Conservation (phyloP, 495 filamentous ascomycete species). For the Clohesyomyces aquaticus region DNA sequence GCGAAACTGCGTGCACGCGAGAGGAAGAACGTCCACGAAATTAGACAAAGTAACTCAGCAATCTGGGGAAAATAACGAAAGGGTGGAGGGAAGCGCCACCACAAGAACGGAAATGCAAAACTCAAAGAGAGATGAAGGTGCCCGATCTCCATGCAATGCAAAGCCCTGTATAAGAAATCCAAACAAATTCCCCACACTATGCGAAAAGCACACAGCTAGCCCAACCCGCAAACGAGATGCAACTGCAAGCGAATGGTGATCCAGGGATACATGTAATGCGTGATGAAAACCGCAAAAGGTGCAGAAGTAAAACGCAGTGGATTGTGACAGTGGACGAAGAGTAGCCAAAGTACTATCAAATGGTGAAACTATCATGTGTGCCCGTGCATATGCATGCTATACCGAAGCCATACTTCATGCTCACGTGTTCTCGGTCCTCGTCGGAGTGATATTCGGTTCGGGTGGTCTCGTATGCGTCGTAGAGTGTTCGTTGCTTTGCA, state of each 20-base stretch:
- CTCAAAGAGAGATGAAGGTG: neutral
- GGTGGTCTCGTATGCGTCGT: slow-evolving; percentile 34
- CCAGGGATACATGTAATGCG: slow-evolving; percentile 5
- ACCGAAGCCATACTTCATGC: slow-evolving; percentile 14
- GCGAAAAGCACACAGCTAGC: neutral
- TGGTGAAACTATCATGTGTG: slow-evolving; percentile 17
- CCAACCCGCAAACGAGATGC: neutral
- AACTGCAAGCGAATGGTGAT: slow-evolving; percentile 24
- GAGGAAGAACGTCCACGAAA: too few relatives aligned
- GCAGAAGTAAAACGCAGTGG: neutral
- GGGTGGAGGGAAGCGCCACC: slow-evolving; percentile 2
- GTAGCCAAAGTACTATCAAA: slow-evolving; percentile 10
- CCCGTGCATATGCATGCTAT: neutral
- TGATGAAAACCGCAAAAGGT: slow-evolving; percentile 1
- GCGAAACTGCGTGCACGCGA: slow-evolving; percentile 2
- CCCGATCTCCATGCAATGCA: slow-evolving; percentile 27
- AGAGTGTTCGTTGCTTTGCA: slow-evolving; percentile 18
- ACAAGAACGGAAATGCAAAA: slow-evolving; percentile 6
- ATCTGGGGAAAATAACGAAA: slow-evolving; percentile 17
- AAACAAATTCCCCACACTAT: slow-evolving; percentile 7
- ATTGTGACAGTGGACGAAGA: slow-evolving; percentile 5
- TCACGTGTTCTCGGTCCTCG: slow-evolving; percentile 17
- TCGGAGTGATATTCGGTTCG: slow-evolving; percentile 1
- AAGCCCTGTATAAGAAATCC: neutral
- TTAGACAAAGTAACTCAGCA: slow-evolving; percentile 2